Evolutionary conservation across 2,329 filamentous ascomycete species (phyloP).

Genomic region (Chaetoscypha palmicola): DNA sequence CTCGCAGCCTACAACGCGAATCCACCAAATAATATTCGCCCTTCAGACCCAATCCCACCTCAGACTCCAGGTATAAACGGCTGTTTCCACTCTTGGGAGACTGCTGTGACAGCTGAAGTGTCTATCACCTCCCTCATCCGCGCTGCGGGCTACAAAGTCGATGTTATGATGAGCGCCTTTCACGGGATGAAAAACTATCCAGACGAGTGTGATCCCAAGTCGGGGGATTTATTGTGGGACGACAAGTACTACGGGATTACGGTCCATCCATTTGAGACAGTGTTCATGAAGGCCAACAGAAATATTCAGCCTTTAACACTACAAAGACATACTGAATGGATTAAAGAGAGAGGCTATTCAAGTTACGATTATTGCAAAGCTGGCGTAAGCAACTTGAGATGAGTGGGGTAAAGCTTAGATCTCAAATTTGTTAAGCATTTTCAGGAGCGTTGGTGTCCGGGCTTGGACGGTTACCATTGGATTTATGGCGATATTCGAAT

Average conservation of each 20-base stretch:
- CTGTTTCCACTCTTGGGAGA: conserved; percentile 13
- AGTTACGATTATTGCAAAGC: conserved; percentile 17
- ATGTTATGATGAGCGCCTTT: conserved; percentile 18
- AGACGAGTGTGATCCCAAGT: conserved; percentile 2
- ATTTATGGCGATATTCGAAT: too few species aligned
- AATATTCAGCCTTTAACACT: conserved; percentile 12
- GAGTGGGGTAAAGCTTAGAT: too few species aligned
- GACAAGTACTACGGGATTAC: conserved; percentile 15
- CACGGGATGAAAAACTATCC: conserved; percentile 12
- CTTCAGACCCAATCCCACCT: not conserved
- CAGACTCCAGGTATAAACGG: conserved; percentile 12
- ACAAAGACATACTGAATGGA: conserved; percentile 15
- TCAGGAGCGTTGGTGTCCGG: too few species aligned
- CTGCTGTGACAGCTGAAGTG: conserved; percentile 12
- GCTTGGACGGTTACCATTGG: too few species aligned
- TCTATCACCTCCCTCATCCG: conserved; percentile 10
- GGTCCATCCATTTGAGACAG: conserved; percentile 19
- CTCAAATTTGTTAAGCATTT: too few species aligned
- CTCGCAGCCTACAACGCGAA: conserved; percentile 4
- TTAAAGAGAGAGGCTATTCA: conserved; percentile 11
- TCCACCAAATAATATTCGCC: not conserved
- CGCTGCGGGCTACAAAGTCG: conserved; percentile 14
- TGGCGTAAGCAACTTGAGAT: too few species aligned
- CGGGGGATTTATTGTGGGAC: conserved; percentile 14
- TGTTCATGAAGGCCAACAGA: conserved; percentile 19